Evolutionary conservation across 306 rosid species (phyloP), one percentile per base, ranked within the genome.

Genomic region (Urtica urens): DNA sequence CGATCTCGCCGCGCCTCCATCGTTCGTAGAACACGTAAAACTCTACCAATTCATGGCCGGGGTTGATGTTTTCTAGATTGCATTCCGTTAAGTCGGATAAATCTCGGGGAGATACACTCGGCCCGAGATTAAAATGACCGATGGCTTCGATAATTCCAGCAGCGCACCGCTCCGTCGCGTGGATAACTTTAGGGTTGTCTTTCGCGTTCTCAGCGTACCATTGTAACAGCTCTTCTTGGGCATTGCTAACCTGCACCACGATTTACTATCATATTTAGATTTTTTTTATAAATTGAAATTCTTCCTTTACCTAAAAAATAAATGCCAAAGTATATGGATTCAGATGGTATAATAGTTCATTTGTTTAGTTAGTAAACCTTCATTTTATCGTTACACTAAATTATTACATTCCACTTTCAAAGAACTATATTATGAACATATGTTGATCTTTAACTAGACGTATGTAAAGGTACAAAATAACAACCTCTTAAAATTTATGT

Each of bases 81-180:
- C 44, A 47, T 16, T 59, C 58, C 26, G 38, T 58, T 57, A 57
- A 29, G 66, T 85, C 87, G 37, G 70, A 22, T 53, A 77, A 51
- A 68, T 90, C 94, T 69, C 95, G 77, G 33, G 84, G 94, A 50
- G 99, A 66, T 24, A 49, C 43, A 57, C 51, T 85, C 42, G 75
- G 69, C 23, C 99, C 99, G 5, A 90, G 72, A 15, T 73, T 69
- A 58, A 90, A 90, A 64, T 85, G 87, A 46, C 94, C 94, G 17
- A 90, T 77, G 46, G 99, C 99, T 71, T 90, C 69, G 60, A 90
- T 82, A 58, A 90, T 90, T 60, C 99, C 99, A 46, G 94, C 72
- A 41, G 99, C 94, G 65, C 99, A 90, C 37, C 94, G 74, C 81
- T 90, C 93, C 9, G 93, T 71, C 19, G 99, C 95, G 58, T 85